Base-by-base conservation (phyloP, 257 asterid species). In the Linderniella brevidens region DNA sequence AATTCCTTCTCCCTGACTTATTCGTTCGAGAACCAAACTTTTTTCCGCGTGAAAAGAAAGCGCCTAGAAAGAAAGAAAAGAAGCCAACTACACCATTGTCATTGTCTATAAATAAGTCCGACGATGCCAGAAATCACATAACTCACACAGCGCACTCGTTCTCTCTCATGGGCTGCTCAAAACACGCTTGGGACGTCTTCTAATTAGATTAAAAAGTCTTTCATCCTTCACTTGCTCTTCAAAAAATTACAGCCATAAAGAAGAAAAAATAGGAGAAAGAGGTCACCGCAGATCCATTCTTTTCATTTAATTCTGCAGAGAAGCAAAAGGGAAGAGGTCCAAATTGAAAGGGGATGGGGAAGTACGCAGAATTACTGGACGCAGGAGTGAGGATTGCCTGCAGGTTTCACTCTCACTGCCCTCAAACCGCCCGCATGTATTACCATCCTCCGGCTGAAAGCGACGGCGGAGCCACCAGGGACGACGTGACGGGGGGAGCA, bases 321-420 rank as follows among this genome's bases (percentile, higher is more conserved):
- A 25, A 25, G 32, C 32, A 25, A 6, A 2, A 25, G 32, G 32
- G 32, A 25, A 25, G 3, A 25, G 6, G 32, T 25, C 32, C 32
- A 6, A 25, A 2, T 25, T 25, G 35, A n/a, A 3, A 13, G 20
- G 10, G 55, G 25, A 60, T 70, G 83, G 71, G 61, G 49, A 75
- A 65, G 41, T 71, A 71, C 37, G 40, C 29, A 14, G 76, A 71
- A 74, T 57, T 75, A 8, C 44, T 71, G 66, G 83, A 75, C 13
- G 64, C 64, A 0, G 76, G 78, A 5, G 65, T 64, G 18, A 71
- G 76, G 52, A 49, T 63, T 15, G 72, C 25, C 19, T 68, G 76
- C 42, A 65, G 79, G 50, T 71, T 68, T 49, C 68, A 75, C 39
- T 59, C 78, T 6, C 78, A 75, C 71, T 73, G 81, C 46, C 81